phyloP scores from a whole-genome alignment of 805 yeast species.

The Ogataea zsoltii region DNA sequence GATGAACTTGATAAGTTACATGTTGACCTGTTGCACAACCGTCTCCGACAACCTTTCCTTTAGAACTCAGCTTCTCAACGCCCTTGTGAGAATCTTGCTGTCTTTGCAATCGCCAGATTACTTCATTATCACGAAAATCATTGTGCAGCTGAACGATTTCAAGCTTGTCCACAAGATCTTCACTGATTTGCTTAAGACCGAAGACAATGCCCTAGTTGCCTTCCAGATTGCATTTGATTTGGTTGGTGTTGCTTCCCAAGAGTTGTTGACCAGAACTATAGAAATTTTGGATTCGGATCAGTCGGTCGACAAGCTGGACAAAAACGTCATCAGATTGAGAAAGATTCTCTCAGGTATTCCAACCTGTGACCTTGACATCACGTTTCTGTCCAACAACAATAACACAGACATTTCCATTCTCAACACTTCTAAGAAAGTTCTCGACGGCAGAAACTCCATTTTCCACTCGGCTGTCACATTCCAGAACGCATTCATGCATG shows the following conservation, averaged over 20 bases:
- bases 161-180: slow-evolving; percentile 69
- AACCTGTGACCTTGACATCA: slow-evolving; percentile 87
- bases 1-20: slow-evolving; percentile 64
- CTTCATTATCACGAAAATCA: slow-evolving; percentile 79
- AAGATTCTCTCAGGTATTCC: slow-evolving; percentile 87
- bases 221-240: slow-evolving; percentile 95
- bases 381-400: slow-evolving; percentile 83
- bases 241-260: slow-evolving; percentile 89
- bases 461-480: slow-evolving; percentile 96
- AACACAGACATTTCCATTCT: slow-evolving; percentile 82
- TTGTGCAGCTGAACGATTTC: slow-evolving; percentile 83
- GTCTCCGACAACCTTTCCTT: slow-evolving; percentile 66
- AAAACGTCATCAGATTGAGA: slow-evolving; percentile 48
- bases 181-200: slow-evolving; percentile 49
- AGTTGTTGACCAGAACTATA: slow-evolving; percentile 62
- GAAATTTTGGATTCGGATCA: slow-evolving; percentile 37
- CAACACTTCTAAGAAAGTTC: slow-evolving; percentile 72
- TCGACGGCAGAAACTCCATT: slow-evolving; percentile 91
- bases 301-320: slow-evolving; percentile 26
- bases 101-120: slow-evolving; percentile 69
- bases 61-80: slow-evolving; percentile 62
- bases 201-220: slow-evolving; percentile 56
- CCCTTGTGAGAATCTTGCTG: slow-evolving; percentile 62
- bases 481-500: slow-evolving; percentile 91
- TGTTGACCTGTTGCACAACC: slow-evolving; percentile 69